Percentiles rank a stretch among this genome's conserved stretches.
Conservation (phyloP, 208 protist genomes). For the Jaenimonas drosophilae region DNA sequence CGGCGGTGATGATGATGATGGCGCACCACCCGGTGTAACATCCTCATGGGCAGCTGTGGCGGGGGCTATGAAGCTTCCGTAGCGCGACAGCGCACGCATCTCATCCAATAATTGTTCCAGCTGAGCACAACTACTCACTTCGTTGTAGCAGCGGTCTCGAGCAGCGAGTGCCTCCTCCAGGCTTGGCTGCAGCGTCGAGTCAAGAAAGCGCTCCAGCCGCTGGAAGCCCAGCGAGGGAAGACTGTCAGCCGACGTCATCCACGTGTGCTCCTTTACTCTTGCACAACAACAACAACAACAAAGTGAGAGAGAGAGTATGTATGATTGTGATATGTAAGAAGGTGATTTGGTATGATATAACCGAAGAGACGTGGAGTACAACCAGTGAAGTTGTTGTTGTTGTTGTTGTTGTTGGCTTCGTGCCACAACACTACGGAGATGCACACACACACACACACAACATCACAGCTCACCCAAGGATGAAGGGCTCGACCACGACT, state of each 20-base stretch:
- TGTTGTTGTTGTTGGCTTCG: background rate
- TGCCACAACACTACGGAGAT: background rate
- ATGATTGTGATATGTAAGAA: too few species aligned
- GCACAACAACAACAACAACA: too few species aligned
- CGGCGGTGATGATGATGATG: background rate
- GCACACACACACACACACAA: conserved; percentile 9
- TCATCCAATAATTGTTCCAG: conserved; percentile 52
- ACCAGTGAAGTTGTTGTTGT: background rate
- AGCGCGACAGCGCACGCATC: conserved; percentile 41
- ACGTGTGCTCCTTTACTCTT: too few species aligned
- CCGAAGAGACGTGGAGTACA: too few species aligned
- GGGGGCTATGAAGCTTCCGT: conserved; percentile 20
- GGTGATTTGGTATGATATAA: too few species aligned
- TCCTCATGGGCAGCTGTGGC: background rate
- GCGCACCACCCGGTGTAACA: background rate
- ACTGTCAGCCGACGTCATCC: background rate
- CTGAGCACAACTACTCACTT: conserved; percentile 57
- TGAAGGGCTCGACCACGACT: background rate
- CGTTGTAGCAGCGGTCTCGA: conserved; percentile 37
- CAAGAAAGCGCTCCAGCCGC: conserved; percentile 62
- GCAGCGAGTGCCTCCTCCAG: conserved; percentile 34
- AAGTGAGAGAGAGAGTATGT: background rate
- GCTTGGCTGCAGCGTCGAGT: conserved; percentile 34
- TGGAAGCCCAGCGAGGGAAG: conserved; percentile 19
- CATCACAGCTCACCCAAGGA: too few species aligned